These are phyloP conservation scores for Physaria fendleri DNA, from an alignment of 345 rosid genomes.

Conservation along the genomic window DNA sequence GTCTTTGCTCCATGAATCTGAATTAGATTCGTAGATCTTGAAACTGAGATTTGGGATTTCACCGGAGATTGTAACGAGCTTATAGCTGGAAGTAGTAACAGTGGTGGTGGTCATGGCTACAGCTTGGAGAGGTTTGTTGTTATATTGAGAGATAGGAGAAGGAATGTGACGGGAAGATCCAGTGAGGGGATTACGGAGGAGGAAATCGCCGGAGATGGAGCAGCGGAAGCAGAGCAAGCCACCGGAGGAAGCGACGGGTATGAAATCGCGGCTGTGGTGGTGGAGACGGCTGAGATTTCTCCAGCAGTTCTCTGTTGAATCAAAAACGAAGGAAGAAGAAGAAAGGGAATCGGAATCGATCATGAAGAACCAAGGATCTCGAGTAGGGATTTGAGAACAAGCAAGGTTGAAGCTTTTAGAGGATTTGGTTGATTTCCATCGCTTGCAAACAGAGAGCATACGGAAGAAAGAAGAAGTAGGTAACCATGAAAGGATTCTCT, in stretches of 20 bases:
- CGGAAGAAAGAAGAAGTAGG: constrained; percentile 69
- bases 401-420: constrained; percentile 75
- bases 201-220: constrained; percentile 36
- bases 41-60: constrained; percentile 53
- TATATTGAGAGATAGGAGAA: constrained; percentile 19
- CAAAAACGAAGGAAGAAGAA: constrained; percentile 45
- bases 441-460: constrained; percentile 67
- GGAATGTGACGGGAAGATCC: constrained; percentile 51
- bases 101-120: constrained; percentile 48
- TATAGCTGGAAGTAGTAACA: constrained; percentile 33
- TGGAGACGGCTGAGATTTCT: constrained; percentile 39
- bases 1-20: constrained; percentile 44
- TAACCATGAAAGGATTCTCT: constrained; percentile 77
- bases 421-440: constrained; percentile 61
- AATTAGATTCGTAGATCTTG: constrained; percentile 42
- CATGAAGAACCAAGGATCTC: constrained; percentile 93
- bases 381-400: constrained; percentile 54
- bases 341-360: constrained; percentile 32
- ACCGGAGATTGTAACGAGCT: constrained; percentile 58
- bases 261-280: constrained; percentile 30
- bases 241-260: constrained; percentile 76
- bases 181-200: constrained; percentile 59
- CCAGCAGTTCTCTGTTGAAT: constrained; percentile 62
- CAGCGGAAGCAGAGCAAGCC: constrained; percentile 64
- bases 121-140: constrained; percentile 49